Evolutionary conservation across 1,139 yeast species (phyloP).

Genomic region (Debaryomycetaceae sp.): DNA sequence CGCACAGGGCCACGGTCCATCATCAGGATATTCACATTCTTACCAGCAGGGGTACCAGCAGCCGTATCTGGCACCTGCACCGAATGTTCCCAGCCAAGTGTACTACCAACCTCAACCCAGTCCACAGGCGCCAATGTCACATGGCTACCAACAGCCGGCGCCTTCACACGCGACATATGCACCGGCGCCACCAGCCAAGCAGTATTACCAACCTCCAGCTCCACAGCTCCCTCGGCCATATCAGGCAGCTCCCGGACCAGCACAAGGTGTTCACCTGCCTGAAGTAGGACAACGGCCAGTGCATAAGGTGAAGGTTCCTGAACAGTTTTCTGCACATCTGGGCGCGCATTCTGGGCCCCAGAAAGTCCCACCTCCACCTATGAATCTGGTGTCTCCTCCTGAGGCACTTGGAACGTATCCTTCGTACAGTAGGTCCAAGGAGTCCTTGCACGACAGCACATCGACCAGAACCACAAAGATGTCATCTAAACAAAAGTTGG

Average conservation of each 20-base stretch:
- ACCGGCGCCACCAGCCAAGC: slow-evolving; percentile 4
- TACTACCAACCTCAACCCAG: slow-evolving; percentile 3
- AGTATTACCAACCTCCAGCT: slow-evolving; percentile 12
- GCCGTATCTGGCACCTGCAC: slow-evolving; percentile 6
- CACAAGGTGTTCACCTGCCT: not conserved
- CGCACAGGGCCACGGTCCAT: not conserved
- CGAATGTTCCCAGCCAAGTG: slow-evolving; percentile 3
- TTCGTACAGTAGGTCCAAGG: slow-evolving; percentile 11
- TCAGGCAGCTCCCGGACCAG: slow-evolving; percentile 9
- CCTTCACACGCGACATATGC: slow-evolving; percentile 3
- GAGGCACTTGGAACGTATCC: slow-evolving; percentile 1
- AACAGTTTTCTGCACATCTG: slow-evolving; percentile 4
- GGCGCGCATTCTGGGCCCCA: slow-evolving; percentile 9
- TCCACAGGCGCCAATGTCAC: slow-evolving; percentile 4
- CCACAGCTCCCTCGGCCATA: slow-evolving; percentile 5
- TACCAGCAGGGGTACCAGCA: slow-evolving; percentile 10
- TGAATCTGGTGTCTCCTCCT: not conserved
- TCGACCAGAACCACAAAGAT: slow-evolving; percentile 6
- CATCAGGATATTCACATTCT: not conserved
- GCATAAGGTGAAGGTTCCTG: slow-evolving; percentile 3
- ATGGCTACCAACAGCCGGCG: slow-evolving; percentile 3
- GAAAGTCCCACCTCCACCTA: slow-evolving; percentile 16
- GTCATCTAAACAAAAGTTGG: slow-evolving; percentile 37
- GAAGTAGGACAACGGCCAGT: slow-evolving; percentile 5
- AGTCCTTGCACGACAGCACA: slow-evolving; percentile 11